These are phyloP conservation scores for Vitis vinifera DNA, from an alignment of 164 flowering plant genomes.

Conservation along the genomic window ASM3070453v1 NC_081821.1:3252001-3252500, in stretches of 20 bases:
- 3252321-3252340: constrained; percentile 95
- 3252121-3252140: no score
- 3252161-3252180: neutral
- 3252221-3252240: neutral
- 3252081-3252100: neutral
- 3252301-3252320: constrained; percentile 94
- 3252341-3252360: constrained; percentile 99
- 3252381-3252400: constrained; percentile 96
- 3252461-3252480: constrained; percentile 62
- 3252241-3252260: neutral
- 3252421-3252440: constrained; percentile 88
- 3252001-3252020: neutral
- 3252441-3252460: constrained; percentile 83
- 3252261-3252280: constrained; percentile 63
- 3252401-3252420: constrained; percentile 99
- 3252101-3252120: no score
- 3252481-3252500: neutral
- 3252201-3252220: neutral
- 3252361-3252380: constrained; percentile 96
- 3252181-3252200: neutral
- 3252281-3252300: constrained; percentile 99
- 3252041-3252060: neutral
- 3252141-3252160: no score
- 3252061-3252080: neutral
- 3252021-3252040: neutral